Percentiles rank a stretch among this genome's conserved stretches.
These are phyloP conservation scores for Aphanomyces invadans DNA, from an alignment of 352 stramenopile genomes.

Conservation along the genomic window DNA sequence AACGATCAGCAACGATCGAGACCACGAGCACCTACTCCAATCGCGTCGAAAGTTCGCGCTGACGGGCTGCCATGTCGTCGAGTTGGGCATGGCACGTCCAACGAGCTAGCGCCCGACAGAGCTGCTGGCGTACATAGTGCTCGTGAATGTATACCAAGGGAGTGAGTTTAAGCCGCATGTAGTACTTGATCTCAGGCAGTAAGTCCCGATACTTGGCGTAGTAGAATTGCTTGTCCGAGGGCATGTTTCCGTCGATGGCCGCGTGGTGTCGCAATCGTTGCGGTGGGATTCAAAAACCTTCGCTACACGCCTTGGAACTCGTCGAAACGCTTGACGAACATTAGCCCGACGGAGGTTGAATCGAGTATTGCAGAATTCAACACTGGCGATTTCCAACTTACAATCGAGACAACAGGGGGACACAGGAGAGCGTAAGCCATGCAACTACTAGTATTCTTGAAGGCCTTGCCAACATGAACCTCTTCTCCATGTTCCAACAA, in stretches of 20 bases:
- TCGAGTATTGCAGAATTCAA: too few species aligned
- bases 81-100: background rate
- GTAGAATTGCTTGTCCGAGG: background rate
- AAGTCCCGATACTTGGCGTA: background rate
- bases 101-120: background rate
- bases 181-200: background rate
- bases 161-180: background rate
- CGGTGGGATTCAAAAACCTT: too few species aligned
- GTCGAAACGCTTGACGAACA: background rate
- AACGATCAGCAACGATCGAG: too few species aligned
- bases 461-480: too few species aligned
- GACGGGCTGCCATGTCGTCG: background rate
- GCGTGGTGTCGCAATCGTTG: too few species aligned
- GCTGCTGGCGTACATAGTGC: background rate
- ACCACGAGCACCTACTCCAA: background rate
- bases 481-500: too few species aligned
- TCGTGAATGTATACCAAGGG: background rate
- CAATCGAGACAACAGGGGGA: too few species aligned
- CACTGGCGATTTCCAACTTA: too few species aligned
- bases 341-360: background rate
- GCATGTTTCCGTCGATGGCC: background rate
- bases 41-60: background rate
- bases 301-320: background rate
- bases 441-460: too few species aligned
- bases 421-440: too few species aligned